Evolutionary conservation across 2,329 filamentous ascomycete genomes (phyloP).

Genomic region (Colletotrichum kahawae): DNA sequence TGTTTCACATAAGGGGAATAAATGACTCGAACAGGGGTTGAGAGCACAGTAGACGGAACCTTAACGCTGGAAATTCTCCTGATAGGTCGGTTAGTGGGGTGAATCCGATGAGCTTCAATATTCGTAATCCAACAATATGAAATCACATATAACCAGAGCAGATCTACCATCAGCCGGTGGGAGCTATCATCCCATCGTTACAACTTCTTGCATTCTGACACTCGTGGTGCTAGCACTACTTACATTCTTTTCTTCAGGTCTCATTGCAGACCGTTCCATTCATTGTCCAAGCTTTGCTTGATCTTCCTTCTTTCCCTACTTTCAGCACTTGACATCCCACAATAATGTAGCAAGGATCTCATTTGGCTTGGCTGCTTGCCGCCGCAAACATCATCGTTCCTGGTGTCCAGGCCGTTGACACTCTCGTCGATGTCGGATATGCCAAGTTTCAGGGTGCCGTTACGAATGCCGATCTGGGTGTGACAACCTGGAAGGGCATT

Average conservation of each 20-base stretch:
- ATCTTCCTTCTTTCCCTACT: not conserved
- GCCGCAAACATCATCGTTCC: not conserved
- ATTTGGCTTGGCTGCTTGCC: not conserved
- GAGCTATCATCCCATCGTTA: not conserved
- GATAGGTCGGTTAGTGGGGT: not conserved
- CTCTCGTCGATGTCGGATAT: slow-evolving; percentile 68
- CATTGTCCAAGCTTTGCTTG: not conserved
- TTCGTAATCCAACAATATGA: not conserved
- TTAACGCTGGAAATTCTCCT: not conserved
- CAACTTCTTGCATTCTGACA: not conserved
- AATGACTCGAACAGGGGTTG: not conserved
- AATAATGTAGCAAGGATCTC: not conserved
- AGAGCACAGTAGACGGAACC: not conserved
- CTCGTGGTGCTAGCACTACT: not conserved
- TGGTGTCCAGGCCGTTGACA: slow-evolving; percentile 25
- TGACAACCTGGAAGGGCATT: slow-evolving; percentile 77
- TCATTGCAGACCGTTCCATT: not conserved
- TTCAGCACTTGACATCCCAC: not conserved
- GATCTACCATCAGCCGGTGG: too few species aligned
- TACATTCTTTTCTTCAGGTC: not conserved
- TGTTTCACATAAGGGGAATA: not conserved
- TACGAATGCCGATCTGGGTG: slow-evolving; percentile 47
- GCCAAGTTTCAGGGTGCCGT: slow-evolving; percentile 64
- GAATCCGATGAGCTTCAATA: not conserved
- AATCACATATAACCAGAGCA: not conserved